These are phyloP conservation scores for Lasiodiplodia theobromae DNA, from an alignment of 2,329 filamentous ascomycete genomes.

Conservation along the genomic window DNA sequence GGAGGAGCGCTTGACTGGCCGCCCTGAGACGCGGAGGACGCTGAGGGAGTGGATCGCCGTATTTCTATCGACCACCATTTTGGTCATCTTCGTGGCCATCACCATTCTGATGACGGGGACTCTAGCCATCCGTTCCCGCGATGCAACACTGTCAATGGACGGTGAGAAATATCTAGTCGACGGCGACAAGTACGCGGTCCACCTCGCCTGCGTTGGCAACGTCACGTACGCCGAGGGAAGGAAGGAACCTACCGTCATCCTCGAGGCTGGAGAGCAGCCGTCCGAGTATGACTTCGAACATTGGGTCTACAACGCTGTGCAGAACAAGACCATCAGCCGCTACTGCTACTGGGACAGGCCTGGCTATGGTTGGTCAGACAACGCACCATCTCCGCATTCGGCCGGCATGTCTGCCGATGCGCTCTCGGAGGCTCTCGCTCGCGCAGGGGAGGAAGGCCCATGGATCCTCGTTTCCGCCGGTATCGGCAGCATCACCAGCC, in stretches of 20 bases:
- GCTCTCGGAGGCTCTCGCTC: conserved; percentile 82
- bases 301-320: conserved; percentile 77
- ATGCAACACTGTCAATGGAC: conserved; percentile 74
- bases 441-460: conserved; percentile 82
- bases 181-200: conserved; percentile 82
- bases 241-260: conserved; percentile 77
- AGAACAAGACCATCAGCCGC: conserved; percentile 81
- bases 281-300: conserved; percentile 81
- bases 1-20: conserved; percentile 89
- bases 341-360: conserved; percentile 98
- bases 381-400: conserved; percentile 90
- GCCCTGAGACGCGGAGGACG: conserved; percentile 82
- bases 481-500: conserved; percentile 85
- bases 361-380: conserved; percentile 87
- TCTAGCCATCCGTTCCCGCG: conserved; percentile 79
- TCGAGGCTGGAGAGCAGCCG: conserved; percentile 83
- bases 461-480: conserved; percentile 90
- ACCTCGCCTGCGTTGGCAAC: conserved; percentile 85
- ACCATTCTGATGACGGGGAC: conserved; percentile 79
- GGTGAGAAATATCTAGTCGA: conserved; percentile 84
- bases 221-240: conserved; percentile 62
- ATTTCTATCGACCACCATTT: conserved; percentile 73
- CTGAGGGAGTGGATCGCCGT: conserved; percentile 86
- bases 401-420: conserved; percentile 92
- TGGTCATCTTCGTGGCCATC: conserved; percentile 72